Evolutionary conservation across 2,329 filamentous ascomycete species (phyloP), one percentile per base, ranked within the genome.

Genomic region (Lanzia echinophila): DNA sequence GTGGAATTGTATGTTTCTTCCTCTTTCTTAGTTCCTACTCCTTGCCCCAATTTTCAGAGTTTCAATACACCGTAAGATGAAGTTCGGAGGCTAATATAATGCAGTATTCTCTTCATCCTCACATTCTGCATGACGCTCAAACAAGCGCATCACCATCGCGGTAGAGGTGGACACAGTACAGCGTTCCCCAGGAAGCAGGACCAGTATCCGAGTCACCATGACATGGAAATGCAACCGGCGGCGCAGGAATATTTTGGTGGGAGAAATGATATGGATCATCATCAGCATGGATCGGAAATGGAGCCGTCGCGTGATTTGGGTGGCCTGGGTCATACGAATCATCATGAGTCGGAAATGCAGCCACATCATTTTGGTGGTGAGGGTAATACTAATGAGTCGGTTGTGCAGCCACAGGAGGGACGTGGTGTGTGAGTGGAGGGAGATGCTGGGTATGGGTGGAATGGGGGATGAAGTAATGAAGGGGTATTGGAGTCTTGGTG

Each of bases 141-240:
- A 12, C 38, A 34, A 15, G 41, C 48, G 4, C 28, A 41, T 39
- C 22, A 41, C 6, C 50, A 53, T 24, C 44, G 19, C 10, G 36
- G 41, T 32, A 10, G 47, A 1, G 45, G 50, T 3, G 11, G 38
- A 15, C 50, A 48, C 15, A 33, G 50, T 15, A 41, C 6, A 6
- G 34, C 44, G 1, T 8, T 15, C 4, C 19, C 19, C 24, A 28
- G 8, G 24, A 28, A 28, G 24, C 24, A 28, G 3, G 12, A 20
- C 2, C 19, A 32, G n/a, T 2, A 10, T 22, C 12, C 36, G 6
- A 17, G 22, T 15, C 7, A 13, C 32, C 6, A 33, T 7, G 7
- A 19, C 7, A 36, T 53, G 44, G 50, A 53, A 19, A 53, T 53
- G 50, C 50, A 53, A 12, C 20, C 34, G n/a, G n/a, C n/a, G n/a